Conservation (phyloP, 2,329 filamentous ascomycete species). For the Neoarthrinium moseri region DNA sequence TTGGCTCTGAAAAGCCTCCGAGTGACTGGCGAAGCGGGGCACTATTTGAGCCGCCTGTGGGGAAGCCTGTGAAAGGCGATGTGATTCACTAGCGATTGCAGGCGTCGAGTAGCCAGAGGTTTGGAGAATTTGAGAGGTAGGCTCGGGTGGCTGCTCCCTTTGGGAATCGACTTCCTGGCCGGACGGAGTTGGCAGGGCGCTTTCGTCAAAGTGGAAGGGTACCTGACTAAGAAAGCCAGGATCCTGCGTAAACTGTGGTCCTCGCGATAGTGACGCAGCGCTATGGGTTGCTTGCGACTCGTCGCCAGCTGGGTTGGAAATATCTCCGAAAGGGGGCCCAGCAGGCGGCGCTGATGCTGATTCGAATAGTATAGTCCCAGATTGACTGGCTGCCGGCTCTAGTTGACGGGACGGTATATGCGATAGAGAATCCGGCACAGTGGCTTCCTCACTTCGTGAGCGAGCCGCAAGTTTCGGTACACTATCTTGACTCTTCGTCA, state of each 20-base stretch:
- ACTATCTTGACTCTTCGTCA: neutral
- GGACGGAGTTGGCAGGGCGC: constrained; percentile 8
- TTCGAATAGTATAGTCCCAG: constrained; percentile 8
- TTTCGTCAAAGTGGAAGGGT: constrained; percentile 7
- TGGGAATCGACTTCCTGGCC: constrained; percentile 7
- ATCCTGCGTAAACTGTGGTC: neutral
- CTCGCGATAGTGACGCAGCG: neutral
- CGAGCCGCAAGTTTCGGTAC: too few species aligned
- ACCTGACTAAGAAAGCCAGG: constrained; percentile 11
- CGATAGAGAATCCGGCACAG: constrained; percentile 7
- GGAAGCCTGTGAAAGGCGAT: neutral
- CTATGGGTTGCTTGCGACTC: neutral
- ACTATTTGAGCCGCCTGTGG: constrained; percentile 29
- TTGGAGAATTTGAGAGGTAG: neutral
- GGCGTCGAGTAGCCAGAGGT: neutral
- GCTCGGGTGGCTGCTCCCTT: neutral
- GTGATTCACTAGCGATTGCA: neutral
- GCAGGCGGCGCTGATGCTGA: constrained; percentile 8
- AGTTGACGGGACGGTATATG: constrained; percentile 28
- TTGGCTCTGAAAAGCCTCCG: constrained; percentile 15
- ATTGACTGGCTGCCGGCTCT: constrained; percentile 13
- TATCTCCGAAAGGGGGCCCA: neutral
- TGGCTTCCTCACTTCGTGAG: too few species aligned
- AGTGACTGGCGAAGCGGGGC: constrained; percentile 16
- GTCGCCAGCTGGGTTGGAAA: constrained; percentile 4